A percentile compares a stretch with the other conserved stretches of the same genome.
phyloP scores from a whole-genome alignment of 129 eudicot genomes.

The Artemisia argyi region DNA sequence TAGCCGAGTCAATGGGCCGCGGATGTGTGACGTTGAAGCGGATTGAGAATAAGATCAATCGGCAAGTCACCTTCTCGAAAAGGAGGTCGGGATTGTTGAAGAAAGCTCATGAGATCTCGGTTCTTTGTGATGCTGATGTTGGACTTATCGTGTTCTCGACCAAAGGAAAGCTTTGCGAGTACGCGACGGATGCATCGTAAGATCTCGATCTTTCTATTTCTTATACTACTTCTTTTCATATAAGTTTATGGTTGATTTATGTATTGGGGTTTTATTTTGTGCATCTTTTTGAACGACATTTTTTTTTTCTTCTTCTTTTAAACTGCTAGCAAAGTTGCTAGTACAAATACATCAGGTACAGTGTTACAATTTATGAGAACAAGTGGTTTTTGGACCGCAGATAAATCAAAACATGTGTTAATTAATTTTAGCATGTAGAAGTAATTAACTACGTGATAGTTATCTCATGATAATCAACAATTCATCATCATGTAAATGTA shows the following conservation, averaged over 20 bases:
- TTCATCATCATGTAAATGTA: slow-evolving; percentile 1
- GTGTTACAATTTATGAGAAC: too few species aligned
- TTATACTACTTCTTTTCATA: neutral
- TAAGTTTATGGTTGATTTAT: neutral
- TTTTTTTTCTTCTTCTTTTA: too few species aligned
- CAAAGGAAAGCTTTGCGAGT: slow-evolving; percentile 39
- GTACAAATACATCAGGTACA: too few species aligned
- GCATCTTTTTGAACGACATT: too few species aligned
- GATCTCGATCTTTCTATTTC: slow-evolving; percentile 12
- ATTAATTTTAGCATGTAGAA: too few species aligned
- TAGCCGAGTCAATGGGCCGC: slow-evolving; percentile 28
- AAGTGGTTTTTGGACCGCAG: too few species aligned
- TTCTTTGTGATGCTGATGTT: slow-evolving; percentile 38
- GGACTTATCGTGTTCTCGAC: slow-evolving; percentile 43
- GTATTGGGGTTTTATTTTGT: too few species aligned
- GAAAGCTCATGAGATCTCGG: slow-evolving; percentile 43
- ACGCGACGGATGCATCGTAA: slow-evolving; percentile 32
- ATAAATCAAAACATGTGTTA: too few species aligned
- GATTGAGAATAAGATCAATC: slow-evolving; percentile 38
- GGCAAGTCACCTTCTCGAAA: slow-evolving; percentile 43
- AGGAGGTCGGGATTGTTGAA: slow-evolving; percentile 38
- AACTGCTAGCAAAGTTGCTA: too few species aligned
- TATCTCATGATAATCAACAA: neutral
- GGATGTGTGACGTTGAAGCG: slow-evolving; percentile 39
- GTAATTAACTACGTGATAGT: too few species aligned